Conservation (phyloP, 345 rosid species). For the Adansonia digitata region DNA sequence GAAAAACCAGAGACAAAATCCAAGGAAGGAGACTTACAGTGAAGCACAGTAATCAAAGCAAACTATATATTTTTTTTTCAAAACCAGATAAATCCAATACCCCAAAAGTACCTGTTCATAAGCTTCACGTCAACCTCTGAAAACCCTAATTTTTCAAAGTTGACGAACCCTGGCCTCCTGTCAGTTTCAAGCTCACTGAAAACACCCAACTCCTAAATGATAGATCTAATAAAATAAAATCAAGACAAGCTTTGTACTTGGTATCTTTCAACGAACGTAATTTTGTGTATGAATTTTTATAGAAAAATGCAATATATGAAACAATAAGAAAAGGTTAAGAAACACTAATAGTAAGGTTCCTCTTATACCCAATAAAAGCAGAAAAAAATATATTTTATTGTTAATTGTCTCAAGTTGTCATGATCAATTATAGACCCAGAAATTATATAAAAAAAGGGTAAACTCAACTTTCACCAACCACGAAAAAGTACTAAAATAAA, state of each 20-base stretch:
- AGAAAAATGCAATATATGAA: neutral
- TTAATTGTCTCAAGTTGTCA: neutral
- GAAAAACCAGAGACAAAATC: neutral
- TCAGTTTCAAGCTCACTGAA: neutral
- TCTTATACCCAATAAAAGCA: neutral
- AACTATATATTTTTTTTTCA: neutral
- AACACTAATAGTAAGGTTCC: neutral
- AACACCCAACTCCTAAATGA: neutral
- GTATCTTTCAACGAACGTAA: neutral
- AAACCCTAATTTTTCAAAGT: conserved; percentile 33
- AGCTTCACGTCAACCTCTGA: conserved; percentile 28
- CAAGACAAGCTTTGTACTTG: neutral
- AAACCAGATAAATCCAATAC: neutral
- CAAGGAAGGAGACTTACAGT: neutral
- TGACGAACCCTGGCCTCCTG: neutral
- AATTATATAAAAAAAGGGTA: neutral
- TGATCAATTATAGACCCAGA: neutral
- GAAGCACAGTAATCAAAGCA: neutral
- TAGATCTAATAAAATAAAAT: neutral
- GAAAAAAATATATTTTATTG: too few species aligned
- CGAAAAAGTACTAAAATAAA: neutral
- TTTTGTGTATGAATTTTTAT: neutral
- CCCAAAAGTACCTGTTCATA: neutral
- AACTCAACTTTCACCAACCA: neutral
- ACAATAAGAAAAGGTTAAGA: neutral